A percentile compares a stretch with the other conserved stretches of the same genome.
Evolutionary conservation across 2,329 filamentous ascomycete genomes (phyloP).

Genomic region (Penicillium sp.): DNA sequence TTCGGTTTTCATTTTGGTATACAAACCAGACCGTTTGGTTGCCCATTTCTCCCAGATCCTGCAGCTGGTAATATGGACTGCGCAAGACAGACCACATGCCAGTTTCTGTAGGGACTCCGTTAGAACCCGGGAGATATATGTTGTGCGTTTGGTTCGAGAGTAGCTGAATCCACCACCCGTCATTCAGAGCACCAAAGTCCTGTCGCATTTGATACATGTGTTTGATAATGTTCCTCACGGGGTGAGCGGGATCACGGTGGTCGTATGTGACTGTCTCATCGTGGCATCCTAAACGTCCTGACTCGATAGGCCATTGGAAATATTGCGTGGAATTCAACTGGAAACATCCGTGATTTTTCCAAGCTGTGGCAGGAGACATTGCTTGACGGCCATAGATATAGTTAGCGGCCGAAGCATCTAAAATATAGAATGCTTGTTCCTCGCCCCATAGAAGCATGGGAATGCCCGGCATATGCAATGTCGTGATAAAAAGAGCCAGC

Average conservation of each 20-base stretch:
- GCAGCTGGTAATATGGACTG: conserved; percentile 43
- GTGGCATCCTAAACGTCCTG: conserved; percentile 47
- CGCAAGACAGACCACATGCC: conserved; percentile 55
- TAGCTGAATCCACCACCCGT: conserved; percentile 49
- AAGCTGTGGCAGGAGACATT: conserved; percentile 54
- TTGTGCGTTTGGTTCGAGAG: conserved; percentile 51
- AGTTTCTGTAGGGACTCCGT: conserved; percentile 47
- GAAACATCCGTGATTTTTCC: conserved; percentile 59
- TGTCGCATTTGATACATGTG: conserved; percentile 54
- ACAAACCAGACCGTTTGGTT: conserved; percentile 42
- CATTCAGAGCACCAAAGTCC: conserved; percentile 51
- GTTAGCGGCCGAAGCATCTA: conserved; percentile 56
- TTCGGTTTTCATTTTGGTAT: conserved; percentile 42
- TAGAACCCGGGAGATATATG: conserved; percentile 46
- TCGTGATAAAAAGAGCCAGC: conserved; percentile 51
- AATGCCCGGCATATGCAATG: conserved; percentile 53
- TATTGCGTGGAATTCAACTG: conserved; percentile 49
- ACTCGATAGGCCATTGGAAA: conserved; percentile 50
- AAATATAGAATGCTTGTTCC: conserved; percentile 56
- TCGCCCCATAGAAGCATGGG: conserved; percentile 56
- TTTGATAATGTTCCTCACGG: conserved; percentile 53
- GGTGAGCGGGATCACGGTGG: conserved; percentile 55
- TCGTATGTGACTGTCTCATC: conserved; percentile 52
- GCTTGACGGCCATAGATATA: conserved; percentile 58
- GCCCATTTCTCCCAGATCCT: conserved; percentile 42